Conservation (phyloP, 2,329 filamentous ascomycete genomes). For the Clarireedia paspali region DNA sequence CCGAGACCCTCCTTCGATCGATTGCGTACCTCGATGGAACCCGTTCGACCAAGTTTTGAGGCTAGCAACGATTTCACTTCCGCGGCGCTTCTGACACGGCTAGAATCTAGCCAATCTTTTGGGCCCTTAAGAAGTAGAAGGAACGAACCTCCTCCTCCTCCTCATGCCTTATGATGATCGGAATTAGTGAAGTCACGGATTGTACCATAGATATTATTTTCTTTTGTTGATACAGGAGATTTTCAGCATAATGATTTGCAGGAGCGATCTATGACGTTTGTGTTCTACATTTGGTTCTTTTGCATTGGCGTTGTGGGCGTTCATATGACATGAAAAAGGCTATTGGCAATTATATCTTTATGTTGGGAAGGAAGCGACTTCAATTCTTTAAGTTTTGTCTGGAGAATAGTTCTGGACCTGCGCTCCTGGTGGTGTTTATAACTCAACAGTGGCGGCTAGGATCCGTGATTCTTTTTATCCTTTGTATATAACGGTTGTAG, state of each 20-base stretch:
- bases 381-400: neutral
- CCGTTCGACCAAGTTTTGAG: constrained; percentile 76
- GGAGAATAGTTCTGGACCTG: neutral
- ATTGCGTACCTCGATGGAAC: constrained; percentile 79
- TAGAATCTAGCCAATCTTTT: constrained; percentile 60
- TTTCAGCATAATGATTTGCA: constrained; percentile 40
- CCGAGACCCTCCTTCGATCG: constrained; percentile 82
- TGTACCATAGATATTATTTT: constrained; percentile 30
- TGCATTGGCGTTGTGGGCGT: constrained; percentile 26
- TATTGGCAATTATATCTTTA: neutral
- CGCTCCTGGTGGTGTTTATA: constrained; percentile 4
- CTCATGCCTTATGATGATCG: constrained; percentile 8
- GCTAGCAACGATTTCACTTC: constrained; percentile 86
- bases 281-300: constrained; percentile 20
- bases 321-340: constrained; percentile 9
- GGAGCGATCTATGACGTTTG: constrained; percentile 39
- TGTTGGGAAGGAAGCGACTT: neutral
- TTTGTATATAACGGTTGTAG: neutral
- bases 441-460: neutral
- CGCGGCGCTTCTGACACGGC: constrained; percentile 72
- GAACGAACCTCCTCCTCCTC: constrained; percentile 1
- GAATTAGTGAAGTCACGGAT: constrained; percentile 14
- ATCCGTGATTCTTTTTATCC: neutral
- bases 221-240: constrained; percentile 31
- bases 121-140: constrained; percentile 22